Conservation (phyloP, 1,139 yeast species). For the Diutina siamensis region DNA sequence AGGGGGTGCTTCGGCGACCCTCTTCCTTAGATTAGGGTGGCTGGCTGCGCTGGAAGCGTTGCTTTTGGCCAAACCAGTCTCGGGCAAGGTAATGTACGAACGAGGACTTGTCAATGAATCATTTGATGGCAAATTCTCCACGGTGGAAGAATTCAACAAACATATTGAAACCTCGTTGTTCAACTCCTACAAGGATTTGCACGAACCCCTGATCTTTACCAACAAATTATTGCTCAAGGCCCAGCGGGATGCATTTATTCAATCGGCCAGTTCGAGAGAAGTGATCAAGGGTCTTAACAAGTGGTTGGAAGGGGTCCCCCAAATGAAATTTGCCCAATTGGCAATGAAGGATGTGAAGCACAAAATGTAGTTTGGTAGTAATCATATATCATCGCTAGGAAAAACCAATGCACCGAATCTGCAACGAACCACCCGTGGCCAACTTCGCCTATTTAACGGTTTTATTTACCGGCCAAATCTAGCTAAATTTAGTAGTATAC, state of each 20-base stretch:
- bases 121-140: slow-evolving; percentile 28
- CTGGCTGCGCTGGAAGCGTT: slow-evolving; percentile 67
- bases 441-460: too few species aligned
- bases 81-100: slow-evolving; percentile 43
- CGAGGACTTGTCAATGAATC: slow-evolving; percentile 54
- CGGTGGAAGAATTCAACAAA: slow-evolving; percentile 51
- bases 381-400: too few species aligned
- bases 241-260: slow-evolving; percentile 33
- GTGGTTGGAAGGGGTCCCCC: slow-evolving; percentile 72
- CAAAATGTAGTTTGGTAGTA: slow-evolving; percentile 38
- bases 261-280: slow-evolving; percentile 51
- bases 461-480: too few species aligned
- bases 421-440: too few species aligned
- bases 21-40: slow-evolving; percentile 62
- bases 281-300: slow-evolving; percentile 54
- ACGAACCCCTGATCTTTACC: slow-evolving; percentile 46
- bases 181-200: slow-evolving; percentile 35
- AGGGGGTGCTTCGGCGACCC: slow-evolving; percentile 64
- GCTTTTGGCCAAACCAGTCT: slow-evolving; percentile 55
- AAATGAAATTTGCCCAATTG: slow-evolving; percentile 48
- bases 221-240: slow-evolving; percentile 49
- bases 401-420: too few species aligned
- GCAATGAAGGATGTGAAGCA: slow-evolving; percentile 47
- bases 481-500: too few species aligned
- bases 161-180: slow-evolving; percentile 37